phyloP scores from a whole-genome alignment of 1,139 yeast species.

The Nematodospora anomalae region DNA sequence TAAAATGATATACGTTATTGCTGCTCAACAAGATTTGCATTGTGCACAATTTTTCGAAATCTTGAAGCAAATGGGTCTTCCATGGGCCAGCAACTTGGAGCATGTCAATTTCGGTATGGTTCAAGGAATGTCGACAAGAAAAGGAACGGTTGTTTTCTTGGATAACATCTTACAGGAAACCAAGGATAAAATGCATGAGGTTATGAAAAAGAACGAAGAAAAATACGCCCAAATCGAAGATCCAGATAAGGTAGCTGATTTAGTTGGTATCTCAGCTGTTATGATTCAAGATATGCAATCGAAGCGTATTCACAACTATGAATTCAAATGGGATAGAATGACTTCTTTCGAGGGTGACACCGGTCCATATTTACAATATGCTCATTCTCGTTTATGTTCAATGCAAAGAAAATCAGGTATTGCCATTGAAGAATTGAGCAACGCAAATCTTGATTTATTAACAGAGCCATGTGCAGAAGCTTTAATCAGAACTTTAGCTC shows the following conservation, averaged over 20 bases:
- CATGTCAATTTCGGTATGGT: conserved; percentile 98
- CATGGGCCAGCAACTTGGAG: conserved; percentile 77
- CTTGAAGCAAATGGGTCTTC: conserved; percentile 85
- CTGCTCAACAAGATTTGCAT: conserved; percentile 94
- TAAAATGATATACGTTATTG: conserved; percentile 94
- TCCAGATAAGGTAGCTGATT: conserved; percentile 94
- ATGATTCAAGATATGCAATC: conserved; percentile 99
- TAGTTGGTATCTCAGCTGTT: conserved; percentile 94
- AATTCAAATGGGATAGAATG: conserved; percentile 98
- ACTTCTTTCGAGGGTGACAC: conserved; percentile 98
- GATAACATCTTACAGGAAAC: conserved; percentile 94
- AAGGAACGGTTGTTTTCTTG: conserved; percentile 96
- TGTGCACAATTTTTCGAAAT: conserved; percentile 93
- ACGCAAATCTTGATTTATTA: conserved; percentile 71
- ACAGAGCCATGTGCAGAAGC: conserved; percentile 74
- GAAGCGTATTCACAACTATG: conserved; percentile 94
- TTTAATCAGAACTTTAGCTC: conserved; percentile 77
- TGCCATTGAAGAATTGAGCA: conserved; percentile 45
- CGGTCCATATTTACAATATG: conserved; percentile 98
- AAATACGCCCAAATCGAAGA: conserved; percentile 93
- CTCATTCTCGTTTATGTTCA: conserved; percentile 95
- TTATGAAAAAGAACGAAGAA: conserved; percentile 88
- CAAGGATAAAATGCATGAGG: conserved; percentile 93
- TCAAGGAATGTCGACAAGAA: conserved; percentile 97
- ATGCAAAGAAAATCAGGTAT: conserved; percentile 81